Base-by-base conservation (phyloP, 2,329 filamentous ascomycete genomes). In the Hirsutella minnesotensis region DNA sequence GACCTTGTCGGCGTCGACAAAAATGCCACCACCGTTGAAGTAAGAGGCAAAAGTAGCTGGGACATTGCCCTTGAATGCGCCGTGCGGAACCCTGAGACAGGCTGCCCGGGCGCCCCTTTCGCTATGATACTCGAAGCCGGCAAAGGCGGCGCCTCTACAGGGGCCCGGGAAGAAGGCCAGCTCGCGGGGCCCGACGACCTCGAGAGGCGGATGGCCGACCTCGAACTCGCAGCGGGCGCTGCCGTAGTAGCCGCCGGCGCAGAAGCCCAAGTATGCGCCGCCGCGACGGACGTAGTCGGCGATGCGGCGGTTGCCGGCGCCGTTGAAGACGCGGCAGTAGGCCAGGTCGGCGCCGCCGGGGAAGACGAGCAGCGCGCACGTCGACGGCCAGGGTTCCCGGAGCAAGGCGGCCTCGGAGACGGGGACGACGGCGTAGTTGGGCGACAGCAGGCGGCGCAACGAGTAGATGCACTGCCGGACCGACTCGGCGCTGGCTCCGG, bases 11-110 rank as follows among this genome's bases (percentile, higher is more conserved):
- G 84, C 82, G 62, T 92, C 82, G 1, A 95, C 86, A 65, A 96
- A 98, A 1, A 94, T 79, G 3, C 92, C 89, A 1, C 92, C 92
- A 1, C 92, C 92, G 53, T 98, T 98, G 61, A 90, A 95, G 58
- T 98, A 98, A 13, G 79, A 81, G 42, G 72, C 69, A 46, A 94
- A 86, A 1, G 69, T 67, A 1, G 77, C 72, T 0, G 81, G 75
- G 1, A 83, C 58, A 3, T 65, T 63, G 0, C 68, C 72, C 0
- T 64, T 60, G 46, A 94, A 77, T 0, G 69, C 67, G 2, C 69
- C 69, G 49, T 77, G 78, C 12, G 75, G 67, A 12, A 92, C 78
- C 41, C 69, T 73, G 38, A 96, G 52, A 44, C 74, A 70, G 1
- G 79, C 79, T 3, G 86, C 86, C 52, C 77, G 75, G 1, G 92